A percentile compares a stretch with the other conserved stretches of the same genome.
phyloP scores from a whole-genome alignment of 345 rosid genomes.

The Gossypium stocksii region DNA sequence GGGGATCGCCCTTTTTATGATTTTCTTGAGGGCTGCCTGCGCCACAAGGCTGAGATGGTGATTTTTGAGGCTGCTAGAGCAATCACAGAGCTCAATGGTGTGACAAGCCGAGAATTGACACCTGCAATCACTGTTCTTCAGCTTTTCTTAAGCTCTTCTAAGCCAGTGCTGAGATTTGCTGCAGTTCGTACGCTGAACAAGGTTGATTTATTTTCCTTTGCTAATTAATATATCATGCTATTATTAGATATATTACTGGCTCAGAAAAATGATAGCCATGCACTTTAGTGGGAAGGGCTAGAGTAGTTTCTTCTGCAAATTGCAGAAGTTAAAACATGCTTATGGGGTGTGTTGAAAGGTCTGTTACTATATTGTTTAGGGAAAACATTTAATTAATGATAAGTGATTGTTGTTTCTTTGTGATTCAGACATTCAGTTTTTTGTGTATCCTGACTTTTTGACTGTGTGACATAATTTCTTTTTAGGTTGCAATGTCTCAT shows the following conservation, averaged over 20 bases:
- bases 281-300: not conserved
- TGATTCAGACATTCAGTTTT: not conserved
- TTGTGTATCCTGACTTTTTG: not conserved
- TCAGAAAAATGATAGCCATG: not conserved
- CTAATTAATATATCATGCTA: not conserved
- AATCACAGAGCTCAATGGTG: slow-evolving; percentile 94
- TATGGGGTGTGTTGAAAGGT: not conserved
- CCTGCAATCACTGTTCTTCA: slow-evolving; percentile 98
- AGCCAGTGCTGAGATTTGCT: slow-evolving; percentile 94
- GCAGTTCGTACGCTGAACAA: slow-evolving; percentile 97
- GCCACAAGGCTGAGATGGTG: slow-evolving; percentile 98
- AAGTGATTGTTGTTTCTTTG: not conserved
- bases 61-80: slow-evolving; percentile 98
- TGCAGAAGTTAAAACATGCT: not conserved
- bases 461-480: not conserved
- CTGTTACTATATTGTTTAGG: not conserved
- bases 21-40: slow-evolving; percentile 90
- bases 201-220: slow-evolving; percentile 35
- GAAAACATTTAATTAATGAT: not conserved
- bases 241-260: not conserved
- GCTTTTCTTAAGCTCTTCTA: slow-evolving; percentile 93
- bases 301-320: not conserved
- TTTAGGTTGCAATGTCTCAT: slow-evolving; percentile 98
- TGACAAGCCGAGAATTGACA: slow-evolving; percentile 85
- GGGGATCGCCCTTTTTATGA: slow-evolving; percentile 98